phyloP scores from a whole-genome alignment of 345 rosid genomes.

The Excoecaria agallocha region DNA sequence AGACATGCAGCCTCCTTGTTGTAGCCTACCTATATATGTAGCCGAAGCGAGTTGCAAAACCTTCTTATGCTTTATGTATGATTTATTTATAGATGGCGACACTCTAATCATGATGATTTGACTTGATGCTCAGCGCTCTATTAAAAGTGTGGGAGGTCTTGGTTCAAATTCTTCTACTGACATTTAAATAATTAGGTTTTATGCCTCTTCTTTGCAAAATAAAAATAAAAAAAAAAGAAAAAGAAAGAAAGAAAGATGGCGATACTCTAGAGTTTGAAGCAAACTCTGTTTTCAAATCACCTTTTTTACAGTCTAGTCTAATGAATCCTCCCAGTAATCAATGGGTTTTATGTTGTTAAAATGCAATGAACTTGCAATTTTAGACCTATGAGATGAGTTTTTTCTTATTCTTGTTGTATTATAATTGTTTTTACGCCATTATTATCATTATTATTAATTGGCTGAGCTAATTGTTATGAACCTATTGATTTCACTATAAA shows the following conservation, averaged over 20 bases:
- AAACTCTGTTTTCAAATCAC: neutral
- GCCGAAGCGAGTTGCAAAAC: neutral
- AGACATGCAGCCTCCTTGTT: neutral
- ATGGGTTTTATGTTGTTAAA: neutral
- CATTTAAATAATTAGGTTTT: no score
- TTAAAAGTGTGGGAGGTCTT: no score
- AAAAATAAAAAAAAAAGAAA: no score
- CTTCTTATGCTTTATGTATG: neutral
- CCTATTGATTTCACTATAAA: neutral
- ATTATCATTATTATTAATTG: neutral
- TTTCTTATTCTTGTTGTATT: neutral
- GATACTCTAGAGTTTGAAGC: neutral
- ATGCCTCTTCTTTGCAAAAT: no score
- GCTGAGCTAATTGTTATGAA: neutral
- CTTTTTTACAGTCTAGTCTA: neutral
- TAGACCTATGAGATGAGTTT: neutral
- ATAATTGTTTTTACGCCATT: neutral
- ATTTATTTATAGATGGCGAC: neutral
- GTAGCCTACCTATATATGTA: neutral
- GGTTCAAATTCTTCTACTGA: no score
- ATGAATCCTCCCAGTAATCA: neutral
- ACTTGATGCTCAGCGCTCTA: no score
- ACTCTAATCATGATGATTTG: no score
- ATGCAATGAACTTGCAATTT: neutral
- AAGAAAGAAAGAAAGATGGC: no score